Evolutionary conservation across 2,329 filamentous ascomycete genomes (phyloP).

Genomic region (Fusarium humuli): DNA sequence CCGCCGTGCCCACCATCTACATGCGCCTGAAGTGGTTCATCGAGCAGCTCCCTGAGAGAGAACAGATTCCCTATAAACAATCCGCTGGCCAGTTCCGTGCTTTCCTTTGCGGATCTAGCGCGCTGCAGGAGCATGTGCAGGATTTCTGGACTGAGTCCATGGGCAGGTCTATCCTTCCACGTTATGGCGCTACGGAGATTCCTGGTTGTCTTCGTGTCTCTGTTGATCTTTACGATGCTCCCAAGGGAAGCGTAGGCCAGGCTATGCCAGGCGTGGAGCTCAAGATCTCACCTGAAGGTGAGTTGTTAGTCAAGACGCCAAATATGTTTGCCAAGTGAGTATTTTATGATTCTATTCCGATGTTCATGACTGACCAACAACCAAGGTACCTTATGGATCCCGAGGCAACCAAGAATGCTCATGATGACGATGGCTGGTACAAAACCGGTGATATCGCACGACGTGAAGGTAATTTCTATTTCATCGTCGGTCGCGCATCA

Average conservation of each 20-base stretch:
- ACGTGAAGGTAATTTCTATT: background rate
- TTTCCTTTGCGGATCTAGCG: background rate
- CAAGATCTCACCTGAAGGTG: background rate
- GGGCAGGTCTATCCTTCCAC: background rate
- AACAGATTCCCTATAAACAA: background rate
- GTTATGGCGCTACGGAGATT: background rate
- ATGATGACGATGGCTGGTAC: background rate
- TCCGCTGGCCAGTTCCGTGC: background rate
- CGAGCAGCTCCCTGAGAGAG: background rate
- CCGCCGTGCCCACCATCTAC: background rate
- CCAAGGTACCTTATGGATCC: background rate
- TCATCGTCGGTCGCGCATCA: conserved; percentile 2
- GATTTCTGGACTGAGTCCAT: background rate
- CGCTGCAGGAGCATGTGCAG: background rate
- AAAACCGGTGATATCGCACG: background rate
- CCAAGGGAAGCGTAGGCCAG: background rate
- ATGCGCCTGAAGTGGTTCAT: background rate
- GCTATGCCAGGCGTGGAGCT: background rate
- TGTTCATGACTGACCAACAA: background rate
- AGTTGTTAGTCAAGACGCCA: background rate
- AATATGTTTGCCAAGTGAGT: conserved; percentile 6
- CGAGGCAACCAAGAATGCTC: background rate
- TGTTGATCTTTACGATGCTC: background rate
- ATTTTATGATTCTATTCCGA: background rate
- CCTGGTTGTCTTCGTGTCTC: background rate